These are phyloP conservation scores for Taphrina confusa DNA, from an alignment of 1,139 yeast species.

Conservation along the genomic window DNA sequence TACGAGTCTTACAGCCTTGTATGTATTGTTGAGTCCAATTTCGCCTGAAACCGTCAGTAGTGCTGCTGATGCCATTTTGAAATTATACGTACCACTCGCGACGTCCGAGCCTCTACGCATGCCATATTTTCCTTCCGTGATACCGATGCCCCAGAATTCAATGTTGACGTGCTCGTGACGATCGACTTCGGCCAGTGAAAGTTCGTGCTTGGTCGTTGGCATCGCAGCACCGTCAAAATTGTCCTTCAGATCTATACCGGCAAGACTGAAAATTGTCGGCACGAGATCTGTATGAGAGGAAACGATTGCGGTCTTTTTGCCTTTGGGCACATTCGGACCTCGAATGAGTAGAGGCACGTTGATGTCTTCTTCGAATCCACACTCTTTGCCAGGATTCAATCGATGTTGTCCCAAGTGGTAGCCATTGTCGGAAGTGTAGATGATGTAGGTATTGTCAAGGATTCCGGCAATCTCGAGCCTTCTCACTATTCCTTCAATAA, in stretches of 20 bases:
- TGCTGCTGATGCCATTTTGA: too few relatives aligned
- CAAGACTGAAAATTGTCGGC: conserved; percentile 27
- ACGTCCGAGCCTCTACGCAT: background rate
- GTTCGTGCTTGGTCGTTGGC: conserved; percentile 3
- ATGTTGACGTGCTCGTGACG: conserved; percentile 30
- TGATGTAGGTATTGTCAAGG: conserved; percentile 34
- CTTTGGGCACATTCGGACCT: conserved; percentile 32
- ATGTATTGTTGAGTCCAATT: conserved; percentile 21
- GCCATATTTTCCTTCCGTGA: conserved; percentile 10
- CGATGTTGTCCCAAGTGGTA: conserved; percentile 35
- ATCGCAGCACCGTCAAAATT: conserved; percentile 31
- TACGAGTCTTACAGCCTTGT: conserved; percentile 30
- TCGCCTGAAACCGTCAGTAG: background rate
- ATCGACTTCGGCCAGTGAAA: background rate
- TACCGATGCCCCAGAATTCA: conserved; percentile 33
- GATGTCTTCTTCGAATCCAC: conserved; percentile 34
- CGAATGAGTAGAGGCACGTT: conserved; percentile 32
- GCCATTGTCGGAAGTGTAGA: conserved; percentile 36
- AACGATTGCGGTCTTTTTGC: conserved; percentile 10
- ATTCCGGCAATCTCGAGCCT: conserved; percentile 24
- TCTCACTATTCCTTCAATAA: conserved; percentile 21
- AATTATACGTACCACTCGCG: background rate
- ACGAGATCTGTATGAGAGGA: conserved; percentile 29
- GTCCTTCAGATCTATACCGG: conserved; percentile 6
- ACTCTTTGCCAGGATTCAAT: conserved; percentile 31